Conservation (phyloP, 441 rosid species). For the Populus hybrid region DNA sequence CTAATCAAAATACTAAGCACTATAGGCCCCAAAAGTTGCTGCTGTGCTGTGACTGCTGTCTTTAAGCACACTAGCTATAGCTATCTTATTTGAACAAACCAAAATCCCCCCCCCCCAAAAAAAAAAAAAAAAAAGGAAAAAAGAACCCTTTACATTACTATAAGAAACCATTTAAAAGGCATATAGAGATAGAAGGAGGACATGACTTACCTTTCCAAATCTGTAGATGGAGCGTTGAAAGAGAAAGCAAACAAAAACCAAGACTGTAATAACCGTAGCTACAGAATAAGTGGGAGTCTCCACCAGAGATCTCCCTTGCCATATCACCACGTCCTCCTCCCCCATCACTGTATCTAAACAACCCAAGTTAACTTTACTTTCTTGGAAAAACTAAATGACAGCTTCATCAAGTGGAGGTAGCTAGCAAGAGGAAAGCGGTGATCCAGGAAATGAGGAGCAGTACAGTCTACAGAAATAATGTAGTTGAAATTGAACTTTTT, state of each 20-base stretch:
- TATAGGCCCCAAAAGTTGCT: too few relatives aligned
- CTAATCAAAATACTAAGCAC: background rate
- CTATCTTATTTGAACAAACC: background rate
- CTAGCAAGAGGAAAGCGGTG: conserved; percentile 15
- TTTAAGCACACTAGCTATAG: too few relatives aligned
- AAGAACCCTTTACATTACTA: background rate
- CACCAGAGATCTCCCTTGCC: conserved; percentile 81
- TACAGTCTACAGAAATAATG: background rate
- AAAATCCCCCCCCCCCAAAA: background rate
- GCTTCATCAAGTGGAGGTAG: conserved; percentile 16
- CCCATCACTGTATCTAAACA: conserved; percentile 10
- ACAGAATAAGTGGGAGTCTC: conserved; percentile 96
- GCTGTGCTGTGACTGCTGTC: too few relatives aligned
- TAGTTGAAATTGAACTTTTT: background rate
- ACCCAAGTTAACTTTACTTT: background rate
- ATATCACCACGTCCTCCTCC: conserved; percentile 37
- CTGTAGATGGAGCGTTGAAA: conserved; percentile 82
- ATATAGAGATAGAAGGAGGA: background rate
- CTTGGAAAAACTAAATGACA: conserved; percentile 6
- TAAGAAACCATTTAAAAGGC: too few relatives aligned
- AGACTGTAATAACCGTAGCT: conserved; percentile 76
- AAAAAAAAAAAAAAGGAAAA: background rate
- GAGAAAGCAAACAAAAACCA: conserved; percentile 77
- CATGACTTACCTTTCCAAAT: conserved; percentile 65
- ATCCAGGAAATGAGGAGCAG: conserved; percentile 41